These are phyloP conservation scores for Ophiocordyceps camponoti-leonardi DNA, from an alignment of 2,329 filamentous ascomycete species.

Conservation along the genomic window DNA sequence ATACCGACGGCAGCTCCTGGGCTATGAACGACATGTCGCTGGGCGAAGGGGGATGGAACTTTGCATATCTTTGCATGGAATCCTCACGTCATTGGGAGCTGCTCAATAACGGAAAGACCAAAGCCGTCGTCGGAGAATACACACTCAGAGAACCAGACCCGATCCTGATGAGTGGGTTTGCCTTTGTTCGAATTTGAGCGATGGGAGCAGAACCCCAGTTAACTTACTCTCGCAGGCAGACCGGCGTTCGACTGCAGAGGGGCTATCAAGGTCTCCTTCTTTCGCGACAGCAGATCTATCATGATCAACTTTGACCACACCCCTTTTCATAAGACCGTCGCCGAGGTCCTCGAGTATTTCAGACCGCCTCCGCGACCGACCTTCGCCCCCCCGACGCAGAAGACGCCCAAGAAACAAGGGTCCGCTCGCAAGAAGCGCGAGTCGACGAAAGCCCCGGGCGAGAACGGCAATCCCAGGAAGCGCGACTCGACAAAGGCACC, in stretches of 20 bases:
- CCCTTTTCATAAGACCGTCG: slow-evolving; percentile 37
- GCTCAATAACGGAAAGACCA: slow-evolving; percentile 23
- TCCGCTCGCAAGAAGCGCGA: slow-evolving; percentile 13
- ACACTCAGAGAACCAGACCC: slow-evolving; percentile 29
- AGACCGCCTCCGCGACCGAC: slow-evolving; percentile 22
- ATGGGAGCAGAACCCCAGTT: slow-evolving; percentile 1
- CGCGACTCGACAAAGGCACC: slow-evolving; percentile 7
- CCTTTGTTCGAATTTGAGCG: not conserved
- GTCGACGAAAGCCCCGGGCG: slow-evolving; percentile 7
- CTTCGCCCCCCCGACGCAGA: slow-evolving; percentile 9
- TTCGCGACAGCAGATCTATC: slow-evolving; percentile 26
- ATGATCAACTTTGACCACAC: slow-evolving; percentile 38
- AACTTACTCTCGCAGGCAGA: slow-evolving; percentile 19
- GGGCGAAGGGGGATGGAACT: slow-evolving; percentile 30
- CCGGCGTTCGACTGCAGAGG: slow-evolving; percentile 44
- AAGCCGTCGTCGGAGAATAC: slow-evolving; percentile 28
- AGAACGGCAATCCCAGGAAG: slow-evolving; percentile 10
- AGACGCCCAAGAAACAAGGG: slow-evolving; percentile 10
- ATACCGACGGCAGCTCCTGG: slow-evolving; percentile 32
- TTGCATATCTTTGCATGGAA: slow-evolving; percentile 35
- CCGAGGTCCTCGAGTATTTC: slow-evolving; percentile 27
- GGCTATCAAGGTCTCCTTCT: slow-evolving; percentile 29
- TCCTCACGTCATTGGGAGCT: slow-evolving; percentile 33
- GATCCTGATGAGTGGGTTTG: slow-evolving; percentile 22
- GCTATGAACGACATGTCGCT: slow-evolving; percentile 24